These are phyloP conservation scores for Chrysoporthe puriensis DNA, from an alignment of 2,329 filamentous ascomycete species.

Conservation along the genomic window DNA sequence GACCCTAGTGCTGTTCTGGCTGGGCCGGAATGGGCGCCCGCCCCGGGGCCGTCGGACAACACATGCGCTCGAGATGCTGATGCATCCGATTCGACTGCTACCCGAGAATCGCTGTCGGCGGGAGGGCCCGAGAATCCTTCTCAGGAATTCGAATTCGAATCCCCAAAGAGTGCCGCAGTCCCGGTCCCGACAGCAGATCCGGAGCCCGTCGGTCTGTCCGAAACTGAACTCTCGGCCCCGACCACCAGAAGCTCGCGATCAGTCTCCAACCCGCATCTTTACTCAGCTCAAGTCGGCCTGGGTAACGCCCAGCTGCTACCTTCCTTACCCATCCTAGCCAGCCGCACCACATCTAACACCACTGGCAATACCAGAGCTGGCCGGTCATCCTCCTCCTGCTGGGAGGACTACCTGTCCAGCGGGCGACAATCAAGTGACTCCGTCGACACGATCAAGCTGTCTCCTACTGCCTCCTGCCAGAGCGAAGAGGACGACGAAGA, in stretches of 20 bases:
- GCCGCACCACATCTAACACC: background rate
- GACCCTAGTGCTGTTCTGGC: background rate
- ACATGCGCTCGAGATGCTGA: slow-evolving; percentile 1
- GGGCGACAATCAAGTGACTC: slow-evolving; percentile 24
- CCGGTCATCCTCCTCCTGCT: slow-evolving; percentile 26
- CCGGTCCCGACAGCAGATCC: slow-evolving; percentile 2
- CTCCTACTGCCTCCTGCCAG: background rate
- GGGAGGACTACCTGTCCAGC: slow-evolving; percentile 31
- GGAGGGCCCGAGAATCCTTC: background rate
- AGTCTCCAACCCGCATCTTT: background rate
- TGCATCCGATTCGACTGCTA: background rate
- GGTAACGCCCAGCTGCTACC: slow-evolving; percentile 10
- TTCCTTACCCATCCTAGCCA: slow-evolving; percentile 10
- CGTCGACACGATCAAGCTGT: slow-evolving; percentile 21
- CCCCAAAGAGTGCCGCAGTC: background rate
- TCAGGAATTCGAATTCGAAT: background rate
- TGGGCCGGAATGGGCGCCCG: background rate
- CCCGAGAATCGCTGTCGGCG: background rate
- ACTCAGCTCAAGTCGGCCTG: background rate
- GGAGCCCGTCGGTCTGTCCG: background rate
- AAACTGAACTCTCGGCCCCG: slow-evolving; percentile 3
- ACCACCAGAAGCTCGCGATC: background rate
- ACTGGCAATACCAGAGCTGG: slow-evolving; percentile 10
- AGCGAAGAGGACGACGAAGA: slow-evolving; percentile 1
- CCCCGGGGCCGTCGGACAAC: slow-evolving; percentile 5